A percentile compares a stretch with the other conserved stretches of the same genome.
Conservation (phyloP, 345 rosid genomes). For the Euphorbia lathyris region DNA sequence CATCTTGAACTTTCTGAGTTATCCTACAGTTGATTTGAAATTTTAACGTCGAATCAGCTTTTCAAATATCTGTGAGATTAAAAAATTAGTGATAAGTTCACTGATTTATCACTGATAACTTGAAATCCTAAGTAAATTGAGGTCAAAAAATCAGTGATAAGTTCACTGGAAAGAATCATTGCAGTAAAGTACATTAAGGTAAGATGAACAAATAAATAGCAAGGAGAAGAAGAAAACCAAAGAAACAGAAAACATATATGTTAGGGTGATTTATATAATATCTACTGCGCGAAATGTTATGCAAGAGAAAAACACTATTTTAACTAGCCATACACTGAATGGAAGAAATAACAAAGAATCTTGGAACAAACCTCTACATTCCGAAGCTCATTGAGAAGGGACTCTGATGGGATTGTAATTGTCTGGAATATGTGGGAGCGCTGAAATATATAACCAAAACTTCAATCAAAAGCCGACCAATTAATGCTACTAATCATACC, state of each 20-base stretch:
- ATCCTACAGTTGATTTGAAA: background rate
- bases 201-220: slow-evolving; percentile 1
- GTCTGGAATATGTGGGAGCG: slow-evolving; percentile 74
- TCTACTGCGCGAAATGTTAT: background rate
- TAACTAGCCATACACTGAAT: background rate
- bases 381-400: slow-evolving; percentile 85
- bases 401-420: slow-evolving; percentile 85
- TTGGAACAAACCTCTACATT: slow-evolving; percentile 80
- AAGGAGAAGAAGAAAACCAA: background rate
- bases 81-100: no score
- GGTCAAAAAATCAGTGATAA: background rate
- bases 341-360: slow-evolving; percentile 17
- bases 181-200: background rate
- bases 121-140: no score
- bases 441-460: slow-evolving; percentile 40
- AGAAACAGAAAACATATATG: background rate
- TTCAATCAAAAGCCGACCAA: slow-evolving; percentile 6
- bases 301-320: background rate
- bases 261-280: background rate
- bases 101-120: no score
- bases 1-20: background rate
- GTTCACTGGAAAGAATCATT: background rate
- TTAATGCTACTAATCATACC: background rate
- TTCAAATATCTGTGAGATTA: background rate
- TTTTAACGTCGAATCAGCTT: background rate